Evolutionary conservation across 352 stramenopile species (phyloP).

Genomic region (Phytophthora pseudosyringae): DNA sequence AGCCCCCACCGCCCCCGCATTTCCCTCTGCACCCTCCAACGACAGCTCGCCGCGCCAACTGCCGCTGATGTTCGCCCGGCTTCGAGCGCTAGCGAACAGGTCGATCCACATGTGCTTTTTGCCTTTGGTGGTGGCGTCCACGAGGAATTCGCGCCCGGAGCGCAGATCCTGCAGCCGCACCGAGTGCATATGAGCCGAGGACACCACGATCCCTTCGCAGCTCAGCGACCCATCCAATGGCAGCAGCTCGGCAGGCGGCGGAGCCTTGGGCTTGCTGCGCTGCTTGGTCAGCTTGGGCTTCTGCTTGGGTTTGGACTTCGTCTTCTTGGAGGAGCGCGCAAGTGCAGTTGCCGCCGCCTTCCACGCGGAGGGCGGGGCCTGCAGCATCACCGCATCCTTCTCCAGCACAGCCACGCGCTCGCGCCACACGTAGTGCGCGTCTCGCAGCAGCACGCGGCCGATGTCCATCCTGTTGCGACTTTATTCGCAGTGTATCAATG

Average conservation of each 20-base stretch:
- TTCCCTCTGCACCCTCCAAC: conserved; percentile 2
- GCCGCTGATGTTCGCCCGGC: conserved; percentile 27
- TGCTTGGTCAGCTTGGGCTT: conserved; percentile 23
- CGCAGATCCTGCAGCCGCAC: conserved; percentile 55
- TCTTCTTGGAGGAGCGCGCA: conserved; percentile 17
- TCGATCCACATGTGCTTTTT: conserved; percentile 69
- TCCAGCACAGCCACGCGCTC: conserved; percentile 40
- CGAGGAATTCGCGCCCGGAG: conserved; percentile 47
- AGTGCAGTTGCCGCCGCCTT: conserved; percentile 24
- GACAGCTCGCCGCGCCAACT: conserved; percentile 21
- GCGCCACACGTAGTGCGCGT: conserved; percentile 59
- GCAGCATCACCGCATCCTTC: conserved; percentile 48
- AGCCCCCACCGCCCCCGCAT: background rate
- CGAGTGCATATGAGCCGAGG: conserved; percentile 63
- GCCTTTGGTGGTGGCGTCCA: conserved; percentile 48
- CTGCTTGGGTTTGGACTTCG: conserved; percentile 22
- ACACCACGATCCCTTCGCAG: conserved; percentile 68
- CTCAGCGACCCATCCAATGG: conserved; percentile 47
- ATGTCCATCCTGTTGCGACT: conserved; percentile 45
- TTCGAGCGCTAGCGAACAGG: conserved; percentile 41
- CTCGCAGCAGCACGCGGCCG: conserved; percentile 52
- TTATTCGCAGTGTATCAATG: background rate
- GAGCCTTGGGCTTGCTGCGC: conserved; percentile 18
- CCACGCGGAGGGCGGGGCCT: conserved; percentile 28
- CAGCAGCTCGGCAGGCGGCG: conserved; percentile 33